A percentile compares a stretch with the other conserved stretches of the same genome.
These are phyloP conservation scores for Aspergillus sp. DNA, from an alignment of 2,329 filamentous ascomycete species.

Conservation along the genomic window DNA sequence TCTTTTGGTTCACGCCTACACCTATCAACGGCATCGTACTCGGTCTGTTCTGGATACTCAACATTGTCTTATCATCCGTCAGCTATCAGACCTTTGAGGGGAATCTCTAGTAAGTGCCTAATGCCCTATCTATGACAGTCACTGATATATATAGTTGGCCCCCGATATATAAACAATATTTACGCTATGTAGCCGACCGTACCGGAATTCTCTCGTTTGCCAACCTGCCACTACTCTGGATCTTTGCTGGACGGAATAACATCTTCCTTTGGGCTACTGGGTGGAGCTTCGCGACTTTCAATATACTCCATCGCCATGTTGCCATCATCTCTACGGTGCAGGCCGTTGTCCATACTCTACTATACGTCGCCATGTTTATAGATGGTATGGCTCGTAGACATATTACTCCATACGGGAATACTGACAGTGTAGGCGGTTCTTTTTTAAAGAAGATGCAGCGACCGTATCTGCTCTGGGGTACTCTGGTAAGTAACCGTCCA, in stretches of 20 bases:
- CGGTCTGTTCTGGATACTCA: conserved; percentile 40
- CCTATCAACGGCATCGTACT: conserved; percentile 43
- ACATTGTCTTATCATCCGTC: conserved; percentile 37
- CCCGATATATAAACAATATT: conserved; percentile 29
- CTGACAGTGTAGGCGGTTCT: conserved; percentile 15
- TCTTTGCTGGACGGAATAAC: conserved; percentile 63
- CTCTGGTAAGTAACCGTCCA: conserved; percentile 14
- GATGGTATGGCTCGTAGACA: conserved; percentile 13
- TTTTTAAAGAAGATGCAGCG: conserved; percentile 21
- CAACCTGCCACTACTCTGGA: conserved; percentile 59
- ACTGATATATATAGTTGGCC: conserved; percentile 22
- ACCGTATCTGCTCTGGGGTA: conserved; percentile 25
- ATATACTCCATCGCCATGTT: conserved; percentile 61
- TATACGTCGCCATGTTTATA: conserved; percentile 44
- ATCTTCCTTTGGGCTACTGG: conserved; percentile 60
- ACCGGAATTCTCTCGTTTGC: conserved; percentile 59
- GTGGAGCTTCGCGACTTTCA: conserved; percentile 62
- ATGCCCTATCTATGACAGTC: background rate
- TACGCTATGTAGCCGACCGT: conserved; percentile 56
- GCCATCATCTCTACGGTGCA: conserved; percentile 57
- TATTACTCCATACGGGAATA: background rate
- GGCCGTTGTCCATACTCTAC: conserved; percentile 56
- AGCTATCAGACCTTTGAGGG: conserved; percentile 40
- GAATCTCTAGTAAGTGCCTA: conserved; percentile 41
- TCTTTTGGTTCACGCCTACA: conserved; percentile 42